These are phyloP conservation scores for Neurospora crassa DNA, from an alignment of 2,329 filamentous ascomycete species.

Conservation along the genomic window DNA sequence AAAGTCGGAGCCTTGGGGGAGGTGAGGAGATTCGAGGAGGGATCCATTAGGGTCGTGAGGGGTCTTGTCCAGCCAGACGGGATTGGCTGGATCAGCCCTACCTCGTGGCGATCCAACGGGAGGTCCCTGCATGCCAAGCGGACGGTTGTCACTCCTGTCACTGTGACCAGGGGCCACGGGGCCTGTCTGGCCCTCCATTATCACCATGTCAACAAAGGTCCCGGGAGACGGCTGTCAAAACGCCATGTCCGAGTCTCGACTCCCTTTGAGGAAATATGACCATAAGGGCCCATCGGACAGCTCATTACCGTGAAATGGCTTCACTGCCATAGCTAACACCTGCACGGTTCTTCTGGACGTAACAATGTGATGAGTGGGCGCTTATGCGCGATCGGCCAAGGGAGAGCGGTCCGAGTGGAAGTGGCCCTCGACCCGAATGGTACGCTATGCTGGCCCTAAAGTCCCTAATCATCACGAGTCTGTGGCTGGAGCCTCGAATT, in stretches of 20 bases:
- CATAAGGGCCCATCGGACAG: not conserved
- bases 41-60: not conserved
- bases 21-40: not conserved
- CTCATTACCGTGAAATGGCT: too few species aligned
- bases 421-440: not conserved
- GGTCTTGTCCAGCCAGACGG: not conserved
- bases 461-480: not conserved
- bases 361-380: not conserved
- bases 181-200: not conserved
- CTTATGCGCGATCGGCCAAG: not conserved
- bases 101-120: not conserved
- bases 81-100: slow-evolving; percentile 1
- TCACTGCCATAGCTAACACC: not conserved
- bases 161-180: not conserved
- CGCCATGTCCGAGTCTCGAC: not conserved
- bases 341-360: not conserved
- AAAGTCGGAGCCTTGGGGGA: not conserved
- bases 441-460: not conserved
- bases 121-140: not conserved
- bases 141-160: not conserved
- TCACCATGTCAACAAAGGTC: not conserved
- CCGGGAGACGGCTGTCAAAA: not conserved
- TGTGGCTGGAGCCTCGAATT: not conserved
- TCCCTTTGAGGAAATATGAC: not conserved
- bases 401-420: not conserved